Base-by-base conservation (phyloP, 768 basidiomycete species). In the Russula foetens region DNA sequence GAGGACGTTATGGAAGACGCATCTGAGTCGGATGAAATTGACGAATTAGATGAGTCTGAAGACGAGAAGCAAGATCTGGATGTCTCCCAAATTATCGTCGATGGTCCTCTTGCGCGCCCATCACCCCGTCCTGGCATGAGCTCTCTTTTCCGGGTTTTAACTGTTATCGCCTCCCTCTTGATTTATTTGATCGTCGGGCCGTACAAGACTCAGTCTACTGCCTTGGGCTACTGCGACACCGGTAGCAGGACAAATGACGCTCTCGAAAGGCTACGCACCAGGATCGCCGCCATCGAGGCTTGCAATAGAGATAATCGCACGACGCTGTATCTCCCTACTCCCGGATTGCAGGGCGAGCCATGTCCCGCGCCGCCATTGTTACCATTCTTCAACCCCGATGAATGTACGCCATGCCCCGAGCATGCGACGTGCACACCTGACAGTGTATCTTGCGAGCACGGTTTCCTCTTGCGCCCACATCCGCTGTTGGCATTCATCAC, bases 161-260 rank as follows among this genome's bases (percentile, higher is more conserved):
- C 23, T 19, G 47, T 66, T 54, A 59, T 76, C 60, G 57, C 76
- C 6, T 62, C 78, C 29, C 61, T 75, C 11, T 59, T 79, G 24
- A 68, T 72, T 19, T 63, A 72, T 33, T 24, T 66, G 24, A 56
- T 62, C 9, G 53, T 60, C 23, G 29, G 66, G 66, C 75, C 76
- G 19, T 88, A 83, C 76, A 91, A 90, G 73, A 60, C 65, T 14
- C 83, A 87, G 65, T 90, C 90, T 6, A 75, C 84, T 2, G 70
- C 77, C 12, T 84, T 93, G 65, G 91, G 92, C 5, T 93, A 83
- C 71, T 93, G 91, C 68, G 83, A 89, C 63, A 72, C 80, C 38
- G 85, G 81, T 21, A 81, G 71, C 58, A 74, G 76, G 64, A 86
- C 84, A 29, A 93, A 87, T 70, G 70, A 66, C 24, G 74, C 75